Evolutionary conservation across 2,329 filamentous ascomycete species (phyloP).

Genomic region (Penicillium sp.): DNA sequence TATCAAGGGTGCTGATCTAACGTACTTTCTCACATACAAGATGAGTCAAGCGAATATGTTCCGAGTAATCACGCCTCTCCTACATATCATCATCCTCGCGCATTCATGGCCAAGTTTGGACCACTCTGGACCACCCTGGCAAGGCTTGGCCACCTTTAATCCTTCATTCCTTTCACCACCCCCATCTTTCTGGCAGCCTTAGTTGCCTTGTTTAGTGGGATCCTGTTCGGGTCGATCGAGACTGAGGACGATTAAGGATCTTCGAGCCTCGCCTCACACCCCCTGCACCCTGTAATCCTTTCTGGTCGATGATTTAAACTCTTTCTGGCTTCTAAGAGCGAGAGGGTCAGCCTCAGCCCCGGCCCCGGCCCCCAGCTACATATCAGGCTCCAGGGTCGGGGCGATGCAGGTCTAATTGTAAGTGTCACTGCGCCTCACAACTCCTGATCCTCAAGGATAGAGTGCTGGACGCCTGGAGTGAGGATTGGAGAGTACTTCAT

Average conservation of each 20-base stretch:
- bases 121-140: background rate
- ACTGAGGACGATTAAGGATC: background rate
- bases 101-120: background rate
- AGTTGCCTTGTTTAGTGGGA: background rate
- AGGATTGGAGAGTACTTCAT: background rate
- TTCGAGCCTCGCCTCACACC: background rate
- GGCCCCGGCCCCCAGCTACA: background rate
- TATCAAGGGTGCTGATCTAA: background rate
- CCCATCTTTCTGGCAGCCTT: background rate
- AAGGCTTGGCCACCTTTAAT: slow-evolving; percentile 2
- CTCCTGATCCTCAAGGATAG: background rate
- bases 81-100: background rate
- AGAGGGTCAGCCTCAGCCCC: background rate
- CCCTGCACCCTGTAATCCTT: background rate
- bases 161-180: background rate
- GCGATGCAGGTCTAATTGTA: background rate
- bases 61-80: too few species aligned
- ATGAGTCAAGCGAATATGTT: background rate
- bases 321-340: background rate
- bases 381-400: background rate
- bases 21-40: background rate
- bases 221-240: background rate
- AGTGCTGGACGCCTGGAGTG: background rate
- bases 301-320: background rate
- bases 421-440: background rate